Conservation (phyloP, 257 asterid species). For the Leptodermis oblonga region DNA sequence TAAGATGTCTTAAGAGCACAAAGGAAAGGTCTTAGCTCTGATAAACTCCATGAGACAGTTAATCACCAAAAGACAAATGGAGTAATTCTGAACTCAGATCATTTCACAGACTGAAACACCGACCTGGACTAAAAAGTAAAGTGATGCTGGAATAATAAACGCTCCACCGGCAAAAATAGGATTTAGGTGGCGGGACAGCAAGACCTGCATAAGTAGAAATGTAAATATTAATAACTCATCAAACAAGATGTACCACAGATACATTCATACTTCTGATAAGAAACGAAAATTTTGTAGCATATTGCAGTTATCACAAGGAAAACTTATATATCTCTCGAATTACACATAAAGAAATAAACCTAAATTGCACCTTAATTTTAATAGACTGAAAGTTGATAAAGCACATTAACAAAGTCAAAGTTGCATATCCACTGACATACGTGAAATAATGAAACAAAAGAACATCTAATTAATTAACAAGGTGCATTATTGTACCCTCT, state of each 20-base stretch:
- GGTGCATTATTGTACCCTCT: too few relatives aligned
- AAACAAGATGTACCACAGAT: background rate
- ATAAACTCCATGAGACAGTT: background rate
- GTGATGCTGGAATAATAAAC: slow-evolving; percentile 70
- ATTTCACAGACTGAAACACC: slow-evolving; percentile 18
- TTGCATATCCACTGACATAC: background rate
- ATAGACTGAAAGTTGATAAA: background rate
- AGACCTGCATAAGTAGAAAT: slow-evolving; percentile 45
- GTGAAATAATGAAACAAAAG: too few relatives aligned
- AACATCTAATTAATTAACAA: too few relatives aligned
- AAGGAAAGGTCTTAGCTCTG: background rate
- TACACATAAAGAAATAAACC: background rate
- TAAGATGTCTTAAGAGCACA: background rate
- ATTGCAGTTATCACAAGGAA: background rate
- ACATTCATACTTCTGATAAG: background rate
- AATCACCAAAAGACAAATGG: background rate
- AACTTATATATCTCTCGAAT: background rate
- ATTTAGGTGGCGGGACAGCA: slow-evolving; percentile 59
- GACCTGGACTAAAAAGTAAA: slow-evolving; percentile 83
- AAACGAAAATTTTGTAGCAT: background rate
- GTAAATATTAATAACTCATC: slow-evolving; percentile 11
- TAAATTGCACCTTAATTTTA: background rate
- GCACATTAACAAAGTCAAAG: background rate
- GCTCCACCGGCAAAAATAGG: slow-evolving; percentile 81
- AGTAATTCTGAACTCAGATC: background rate